Conservation (phyloP, 176 grass and related monocot species). For the Oryza longistaminata region DNA sequence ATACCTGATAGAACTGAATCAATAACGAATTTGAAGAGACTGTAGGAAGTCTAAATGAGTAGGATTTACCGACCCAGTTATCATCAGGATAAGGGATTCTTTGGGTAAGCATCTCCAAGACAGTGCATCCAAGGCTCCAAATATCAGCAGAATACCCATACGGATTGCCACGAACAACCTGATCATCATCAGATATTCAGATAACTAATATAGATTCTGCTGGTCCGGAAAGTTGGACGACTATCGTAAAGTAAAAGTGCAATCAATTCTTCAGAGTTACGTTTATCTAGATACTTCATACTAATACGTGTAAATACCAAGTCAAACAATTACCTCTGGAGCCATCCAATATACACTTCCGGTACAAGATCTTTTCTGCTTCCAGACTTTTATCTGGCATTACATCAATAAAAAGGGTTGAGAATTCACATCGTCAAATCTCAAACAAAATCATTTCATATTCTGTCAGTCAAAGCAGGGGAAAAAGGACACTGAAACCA, state of each 20-base stretch:
- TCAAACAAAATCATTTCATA: neutral
- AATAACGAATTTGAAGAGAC: neutral
- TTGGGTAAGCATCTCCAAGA: conserved; percentile 38
- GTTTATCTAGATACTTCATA: neutral
- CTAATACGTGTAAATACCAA: neutral
- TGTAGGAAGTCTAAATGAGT: neutral
- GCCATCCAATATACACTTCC: conserved; percentile 72
- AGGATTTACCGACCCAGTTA: conserved; percentile 19
- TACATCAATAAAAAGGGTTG: neutral
- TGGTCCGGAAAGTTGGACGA: neutral
- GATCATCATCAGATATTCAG: neutral
- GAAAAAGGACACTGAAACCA: neutral
- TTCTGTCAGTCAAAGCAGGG: neutral
- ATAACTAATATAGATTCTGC: neutral
- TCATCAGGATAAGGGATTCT: conserved; percentile 26
- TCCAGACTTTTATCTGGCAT: conserved; percentile 51
- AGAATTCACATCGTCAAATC: neutral
- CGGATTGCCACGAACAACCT: conserved; percentile 33
- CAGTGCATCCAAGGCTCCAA: conserved; percentile 45
- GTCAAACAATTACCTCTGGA: conserved; percentile 40
- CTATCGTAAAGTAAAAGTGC: too few relatives aligned
- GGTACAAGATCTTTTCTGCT: conserved; percentile 52
- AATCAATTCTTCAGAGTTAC: neutral
- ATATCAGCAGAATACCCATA: conserved; percentile 46
- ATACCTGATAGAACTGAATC: conserved; percentile 6